A percentile compares a stretch with the other conserved stretches of the same genome.
Conservation (phyloP, 352 stramenopile genomes). For the Phytophthora macrochlamydospora region DNA sequence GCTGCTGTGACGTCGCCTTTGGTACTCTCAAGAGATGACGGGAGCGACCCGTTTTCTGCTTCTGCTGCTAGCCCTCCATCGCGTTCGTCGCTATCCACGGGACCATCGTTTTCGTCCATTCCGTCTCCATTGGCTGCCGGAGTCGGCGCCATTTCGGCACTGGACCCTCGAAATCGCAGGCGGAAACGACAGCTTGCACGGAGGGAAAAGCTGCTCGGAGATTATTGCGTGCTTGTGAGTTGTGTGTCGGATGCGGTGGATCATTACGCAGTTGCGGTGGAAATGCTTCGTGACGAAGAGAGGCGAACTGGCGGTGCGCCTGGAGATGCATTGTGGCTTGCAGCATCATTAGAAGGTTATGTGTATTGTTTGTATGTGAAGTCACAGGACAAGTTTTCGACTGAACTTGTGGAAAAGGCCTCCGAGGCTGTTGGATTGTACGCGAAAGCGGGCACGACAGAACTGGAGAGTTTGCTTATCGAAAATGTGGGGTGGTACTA, state of each 20-base stretch:
- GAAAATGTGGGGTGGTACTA: slow-evolving; percentile 81
- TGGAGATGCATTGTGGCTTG: slow-evolving; percentile 80
- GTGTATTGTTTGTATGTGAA: slow-evolving; percentile 64
- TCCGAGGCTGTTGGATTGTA: slow-evolving; percentile 78
- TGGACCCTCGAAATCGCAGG: slow-evolving; percentile 50
- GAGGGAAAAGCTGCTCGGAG: slow-evolving; percentile 78
- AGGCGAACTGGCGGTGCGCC: slow-evolving; percentile 49
- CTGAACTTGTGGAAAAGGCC: slow-evolving; percentile 81
- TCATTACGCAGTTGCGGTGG: slow-evolving; percentile 71
- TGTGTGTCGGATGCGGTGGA: slow-evolving; percentile 71
- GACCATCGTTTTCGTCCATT: slow-evolving; percentile 33
- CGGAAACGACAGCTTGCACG: slow-evolving; percentile 60
- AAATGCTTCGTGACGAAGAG: slow-evolving; percentile 82
- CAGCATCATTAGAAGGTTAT: slow-evolving; percentile 78
- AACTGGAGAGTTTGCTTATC: slow-evolving; percentile 78
- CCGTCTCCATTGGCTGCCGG: slow-evolving; percentile 36
- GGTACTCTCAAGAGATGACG: slow-evolving; percentile 26
- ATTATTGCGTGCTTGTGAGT: slow-evolving; percentile 75
- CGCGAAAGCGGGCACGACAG: slow-evolving; percentile 57
- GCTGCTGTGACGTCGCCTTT: slow-evolving; percentile 28
- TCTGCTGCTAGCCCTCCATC: slow-evolving; percentile 16
- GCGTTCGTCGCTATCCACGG: slow-evolving; percentile 16
- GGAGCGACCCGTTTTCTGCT: slow-evolving; percentile 9
- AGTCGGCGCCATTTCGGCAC: slow-evolving; percentile 21
- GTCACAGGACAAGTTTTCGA: slow-evolving; percentile 55